Evolutionary conservation across 2,329 filamentous ascomycete species (phyloP).

Genomic region (Thelonectria olida): DNA sequence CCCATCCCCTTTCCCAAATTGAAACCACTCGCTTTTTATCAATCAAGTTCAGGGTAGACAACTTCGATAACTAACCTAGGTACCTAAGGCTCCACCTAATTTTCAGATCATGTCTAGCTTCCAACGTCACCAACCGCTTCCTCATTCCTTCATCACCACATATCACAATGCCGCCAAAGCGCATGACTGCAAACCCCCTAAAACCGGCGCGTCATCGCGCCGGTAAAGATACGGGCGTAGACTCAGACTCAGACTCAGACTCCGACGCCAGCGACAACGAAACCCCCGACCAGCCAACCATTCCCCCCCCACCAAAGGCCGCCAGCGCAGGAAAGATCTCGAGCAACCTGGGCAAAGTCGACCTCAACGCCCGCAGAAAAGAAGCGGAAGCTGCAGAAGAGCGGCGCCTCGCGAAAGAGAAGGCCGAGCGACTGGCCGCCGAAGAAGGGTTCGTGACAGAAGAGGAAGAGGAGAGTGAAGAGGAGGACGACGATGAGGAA

Average conservation of each 20-base stretch:
- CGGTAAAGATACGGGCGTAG: slow-evolving; percentile 75
- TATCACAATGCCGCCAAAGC: slow-evolving; percentile 71
- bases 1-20: too few species aligned
- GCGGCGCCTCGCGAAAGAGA: slow-evolving; percentile 57
- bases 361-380: slow-evolving; percentile 58
- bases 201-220: slow-evolving; percentile 85
- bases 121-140: slow-evolving; percentile 32
- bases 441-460: slow-evolving; percentile 73
- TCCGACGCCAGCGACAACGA: slow-evolving; percentile 58
- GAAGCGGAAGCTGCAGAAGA: slow-evolving; percentile 58
- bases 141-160: slow-evolving; percentile 1
- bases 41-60: slow-evolving; percentile 26
- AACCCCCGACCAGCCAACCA: slow-evolving; percentile 44
- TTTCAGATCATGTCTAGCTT: slow-evolving; percentile 23
- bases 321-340: slow-evolving; percentile 66
- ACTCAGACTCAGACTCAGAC: slow-evolving; percentile 63
- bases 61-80: slow-evolving; percentile 32
- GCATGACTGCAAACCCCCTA: slow-evolving; percentile 92
- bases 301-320: slow-evolving; percentile 66
- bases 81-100: slow-evolving; percentile 28
- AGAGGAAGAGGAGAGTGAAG: slow-evolving; percentile 51
- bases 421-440: slow-evolving; percentile 60
- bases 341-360: slow-evolving; percentile 61
- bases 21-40: background rate
- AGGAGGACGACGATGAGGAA: slow-evolving; percentile 41